These are phyloP conservation scores for Ajuga chamaepitys DNA, from an alignment of 257 asterid species.

Conservation along the genomic window DNA sequence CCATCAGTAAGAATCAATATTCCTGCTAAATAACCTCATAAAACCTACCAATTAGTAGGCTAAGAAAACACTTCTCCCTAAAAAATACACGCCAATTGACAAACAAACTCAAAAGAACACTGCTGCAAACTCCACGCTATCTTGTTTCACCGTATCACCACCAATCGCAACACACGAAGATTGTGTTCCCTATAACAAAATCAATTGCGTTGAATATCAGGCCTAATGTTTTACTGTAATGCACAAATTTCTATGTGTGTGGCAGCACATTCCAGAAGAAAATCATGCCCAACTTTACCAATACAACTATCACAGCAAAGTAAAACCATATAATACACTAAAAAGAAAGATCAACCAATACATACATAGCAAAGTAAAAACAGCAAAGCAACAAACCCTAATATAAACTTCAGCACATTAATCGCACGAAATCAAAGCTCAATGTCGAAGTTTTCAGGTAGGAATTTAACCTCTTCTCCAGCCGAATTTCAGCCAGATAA, in stretches of 20 bases:
- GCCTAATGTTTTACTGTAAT: background rate
- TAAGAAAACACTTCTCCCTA: background rate
- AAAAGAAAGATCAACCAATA: background rate
- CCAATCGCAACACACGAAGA: background rate
- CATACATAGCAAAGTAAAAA: background rate
- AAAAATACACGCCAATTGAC: background rate
- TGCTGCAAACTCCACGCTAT: background rate
- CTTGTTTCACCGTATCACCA: background rate
- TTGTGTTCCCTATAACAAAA: slow-evolving; percentile 6
- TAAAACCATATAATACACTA: background rate
- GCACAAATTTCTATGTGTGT: background rate
- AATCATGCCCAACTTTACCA: slow-evolving; percentile 7
- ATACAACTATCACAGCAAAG: background rate
- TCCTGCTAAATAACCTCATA: slow-evolving; percentile 6
- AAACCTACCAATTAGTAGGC: background rate
- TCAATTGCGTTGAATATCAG: background rate
- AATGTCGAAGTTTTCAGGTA: background rate
- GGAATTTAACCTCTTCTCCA: slow-evolving; percentile 12
- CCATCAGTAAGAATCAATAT: background rate
- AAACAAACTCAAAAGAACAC: slow-evolving; percentile 8
- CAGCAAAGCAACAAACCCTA: slow-evolving; percentile 16
- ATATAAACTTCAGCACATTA: background rate
- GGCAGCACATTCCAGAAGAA: background rate
- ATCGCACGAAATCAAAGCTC: background rate
- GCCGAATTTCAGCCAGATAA: slow-evolving; percentile 8